A percentile compares a stretch with the other conserved stretches of the same genome.
Conservation (phyloP, 2,329 filamentous ascomycete species). For the Colletotrichum sp. region DNA sequence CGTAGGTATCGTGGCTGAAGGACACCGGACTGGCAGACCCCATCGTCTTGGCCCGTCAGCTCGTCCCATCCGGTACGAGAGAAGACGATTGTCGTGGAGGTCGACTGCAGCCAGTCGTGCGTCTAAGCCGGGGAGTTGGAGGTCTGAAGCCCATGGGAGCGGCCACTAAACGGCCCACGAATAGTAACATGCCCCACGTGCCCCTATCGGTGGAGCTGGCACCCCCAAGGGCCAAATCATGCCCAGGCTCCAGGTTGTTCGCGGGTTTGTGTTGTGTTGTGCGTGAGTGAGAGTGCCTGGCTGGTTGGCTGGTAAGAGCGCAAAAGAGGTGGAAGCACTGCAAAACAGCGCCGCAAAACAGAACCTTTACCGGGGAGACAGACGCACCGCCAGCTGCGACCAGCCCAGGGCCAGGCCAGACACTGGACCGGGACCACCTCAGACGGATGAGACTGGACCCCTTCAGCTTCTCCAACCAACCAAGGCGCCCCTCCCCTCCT, state of each 20-base stretch:
- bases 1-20: conserved; percentile 15
- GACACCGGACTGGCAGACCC: background rate
- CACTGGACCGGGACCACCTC: background rate
- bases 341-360: background rate
- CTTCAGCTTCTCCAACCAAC: background rate
- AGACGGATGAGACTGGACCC: background rate
- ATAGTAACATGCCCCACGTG: conserved; percentile 20
- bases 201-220: conserved; percentile 6
- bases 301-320: background rate
- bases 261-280: background rate
- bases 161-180: conserved; percentile 11
- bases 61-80: conserved; percentile 2
- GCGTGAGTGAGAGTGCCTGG: background rate
- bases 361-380: background rate
- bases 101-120: background rate
- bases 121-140: background rate
- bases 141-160: background rate
- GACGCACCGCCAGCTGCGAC: background rate
- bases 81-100: background rate
- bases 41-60: background rate
- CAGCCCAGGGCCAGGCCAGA: background rate
- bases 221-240: background rate
- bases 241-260: background rate
- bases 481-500: background rate
- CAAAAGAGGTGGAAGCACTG: background rate